phyloP scores from a whole-genome alignment of 768 basidiomycete genomes.

The Podaxis mareebaensis region DNA sequence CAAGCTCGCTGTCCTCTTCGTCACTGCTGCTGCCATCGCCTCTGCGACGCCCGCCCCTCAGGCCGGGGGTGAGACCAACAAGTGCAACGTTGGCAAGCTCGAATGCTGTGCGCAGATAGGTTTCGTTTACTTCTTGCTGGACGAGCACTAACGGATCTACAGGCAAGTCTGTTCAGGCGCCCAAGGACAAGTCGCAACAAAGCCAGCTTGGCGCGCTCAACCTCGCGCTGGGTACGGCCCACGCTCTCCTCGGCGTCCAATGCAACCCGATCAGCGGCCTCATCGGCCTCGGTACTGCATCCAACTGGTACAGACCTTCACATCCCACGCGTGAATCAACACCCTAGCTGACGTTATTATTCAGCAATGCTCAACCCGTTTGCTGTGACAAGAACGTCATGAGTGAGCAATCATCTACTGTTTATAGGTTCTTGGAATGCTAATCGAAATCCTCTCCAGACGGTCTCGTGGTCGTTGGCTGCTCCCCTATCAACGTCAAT shows the following conservation, averaged over 20 bases:
- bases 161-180: background rate
- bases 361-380: constrained; percentile 19
- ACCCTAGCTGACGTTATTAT: background rate
- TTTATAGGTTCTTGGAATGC: background rate
- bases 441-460: constrained; percentile 6
- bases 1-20: background rate
- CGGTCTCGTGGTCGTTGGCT: constrained; percentile 22
- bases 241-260: constrained; percentile 18
- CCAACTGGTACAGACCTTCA: constrained; percentile 16
- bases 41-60: background rate
- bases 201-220: background rate
- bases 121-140: no score
- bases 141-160: background rate
- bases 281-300: constrained; percentile 20
- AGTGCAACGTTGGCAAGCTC: background rate
- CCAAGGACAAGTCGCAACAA: background rate
- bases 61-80: background rate
- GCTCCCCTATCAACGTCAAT: constrained; percentile 24
- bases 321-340: background rate
- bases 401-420: constrained; percentile 18
- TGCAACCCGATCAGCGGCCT: constrained; percentile 23
- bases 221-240: background rate
- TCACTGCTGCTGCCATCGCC: background rate
- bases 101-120: background rate
- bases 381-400: constrained; percentile 25